Evolutionary conservation across 2,329 filamentous ascomycete species (phyloP), one percentile per base, ranked within the genome.

Genomic region (Colletotrichum incanum): DNA sequence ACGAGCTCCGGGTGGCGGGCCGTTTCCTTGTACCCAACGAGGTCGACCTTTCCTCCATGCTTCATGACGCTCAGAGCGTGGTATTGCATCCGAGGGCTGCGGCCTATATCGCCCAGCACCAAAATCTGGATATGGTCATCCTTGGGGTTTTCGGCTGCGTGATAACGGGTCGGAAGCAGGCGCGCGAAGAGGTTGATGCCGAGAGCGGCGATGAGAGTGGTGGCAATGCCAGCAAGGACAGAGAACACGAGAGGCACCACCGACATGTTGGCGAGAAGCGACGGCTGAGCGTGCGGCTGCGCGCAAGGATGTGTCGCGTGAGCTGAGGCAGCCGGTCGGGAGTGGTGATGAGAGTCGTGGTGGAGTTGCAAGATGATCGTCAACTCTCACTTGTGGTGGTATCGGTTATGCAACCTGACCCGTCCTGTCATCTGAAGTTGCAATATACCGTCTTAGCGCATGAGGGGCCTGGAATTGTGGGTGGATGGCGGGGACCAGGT

Each of bases 51-150:
- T 8, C 91, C 93, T 31, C 94, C 94, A 78, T 95, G 91, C 77
- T 92, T 93, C 50, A 94, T 94, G 78, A 98, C 91, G 80, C 96
- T 98, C 76, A 98, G 86, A 26, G 96, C 96, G 88, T 99, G 96
- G 78, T 99, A 98, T 80, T 98, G 95, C 96, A 99, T 99, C 68
- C 96, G 94, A 61, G 96, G 96, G 80, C 96, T 98, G 56, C 95
- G 91, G 49, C 96, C 96, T 80, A 99, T 95, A 79, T 99, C 96
- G 55, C 96, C 96, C 37, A 99, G 89, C 23, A 99, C 96, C 20
- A 99, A 88, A 64, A 99, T 90, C 82, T 98, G 94, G 54, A 96
- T 79, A 72, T 84, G 84, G 52, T 85, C 82, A 75, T 85, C 80
- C 28, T 81, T 76, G 47, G 79, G 79, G 16, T 78, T 78, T 71